Conservation (phyloP, 805 yeast genomes). For the Blastobotrys muscicola region DNA sequence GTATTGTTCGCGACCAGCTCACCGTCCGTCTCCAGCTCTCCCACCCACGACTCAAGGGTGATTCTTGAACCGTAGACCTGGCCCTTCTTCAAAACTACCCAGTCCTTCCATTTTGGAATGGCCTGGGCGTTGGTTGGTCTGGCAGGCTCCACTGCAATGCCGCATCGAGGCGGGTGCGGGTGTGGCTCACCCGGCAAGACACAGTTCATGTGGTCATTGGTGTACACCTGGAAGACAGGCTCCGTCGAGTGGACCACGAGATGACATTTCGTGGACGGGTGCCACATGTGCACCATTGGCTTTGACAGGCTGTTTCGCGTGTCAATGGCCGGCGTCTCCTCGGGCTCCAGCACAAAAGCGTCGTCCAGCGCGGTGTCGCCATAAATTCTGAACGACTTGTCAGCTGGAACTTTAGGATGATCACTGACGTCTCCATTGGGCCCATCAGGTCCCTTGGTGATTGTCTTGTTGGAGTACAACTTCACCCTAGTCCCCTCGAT, state of each 20-base stretch:
- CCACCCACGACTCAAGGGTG: slow-evolving; percentile 20
- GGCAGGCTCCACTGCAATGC: slow-evolving; percentile 56
- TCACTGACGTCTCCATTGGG: slow-evolving; percentile 37
- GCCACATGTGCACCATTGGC: slow-evolving; percentile 35
- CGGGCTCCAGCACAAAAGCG: slow-evolving; percentile 33
- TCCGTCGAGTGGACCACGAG: slow-evolving; percentile 47
- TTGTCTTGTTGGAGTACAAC: slow-evolving; percentile 31
- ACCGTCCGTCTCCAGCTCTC: slow-evolving; percentile 1
- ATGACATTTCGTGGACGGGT: slow-evolving; percentile 35
- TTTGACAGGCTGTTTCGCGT: slow-evolving; percentile 35
- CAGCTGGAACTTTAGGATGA: slow-evolving; percentile 18
- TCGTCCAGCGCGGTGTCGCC: slow-evolving; percentile 37
- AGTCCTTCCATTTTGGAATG: slow-evolving; percentile 36
- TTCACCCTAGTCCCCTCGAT: slow-evolving; percentile 33
- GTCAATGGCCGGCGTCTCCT: slow-evolving; percentile 30
- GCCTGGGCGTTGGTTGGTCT: slow-evolving; percentile 50
- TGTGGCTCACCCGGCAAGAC: slow-evolving; percentile 26
- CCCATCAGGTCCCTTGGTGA: slow-evolving; percentile 35
- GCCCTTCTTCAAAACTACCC: slow-evolving; percentile 42
- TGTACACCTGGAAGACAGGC: slow-evolving; percentile 57
- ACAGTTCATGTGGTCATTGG: slow-evolving; percentile 41
- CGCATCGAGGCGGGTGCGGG: slow-evolving; percentile 30
- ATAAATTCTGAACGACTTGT: slow-evolving; percentile 19
- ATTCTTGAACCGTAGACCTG: slow-evolving; percentile 44
- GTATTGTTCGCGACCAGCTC: too few species aligned